These are phyloP conservation scores for Coemansia sp. DNA, from an alignment of 192 early-diverging fungal species.

Conservation along the genomic window DNA sequence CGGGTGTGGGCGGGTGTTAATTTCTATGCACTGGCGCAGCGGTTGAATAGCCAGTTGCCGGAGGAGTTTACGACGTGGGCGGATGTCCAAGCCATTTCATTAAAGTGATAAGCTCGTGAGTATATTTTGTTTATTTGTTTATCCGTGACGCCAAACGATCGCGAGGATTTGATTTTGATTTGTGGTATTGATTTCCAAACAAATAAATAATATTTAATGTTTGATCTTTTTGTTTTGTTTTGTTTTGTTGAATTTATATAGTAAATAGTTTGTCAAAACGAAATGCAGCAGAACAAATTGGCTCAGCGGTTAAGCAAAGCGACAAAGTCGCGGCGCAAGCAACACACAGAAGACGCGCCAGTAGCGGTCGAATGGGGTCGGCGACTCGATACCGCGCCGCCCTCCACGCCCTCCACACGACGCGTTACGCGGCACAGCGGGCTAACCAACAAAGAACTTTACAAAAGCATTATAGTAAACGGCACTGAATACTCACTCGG, in stretches of 20 bases:
- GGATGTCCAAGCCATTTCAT: constrained; percentile 15
- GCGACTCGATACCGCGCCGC: constrained; percentile 6
- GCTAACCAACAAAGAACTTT: constrained; percentile 54
- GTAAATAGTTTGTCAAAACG: neutral
- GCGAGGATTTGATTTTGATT: too few species aligned
- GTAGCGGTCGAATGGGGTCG: constrained; percentile 38
- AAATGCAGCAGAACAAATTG: constrained; percentile 23
- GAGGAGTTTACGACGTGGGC: constrained; percentile 43
- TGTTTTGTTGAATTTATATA: constrained; percentile 3
- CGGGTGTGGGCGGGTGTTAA: constrained; percentile 33
- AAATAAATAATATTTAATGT: too few species aligned
- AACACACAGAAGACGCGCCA: constrained; percentile 22
- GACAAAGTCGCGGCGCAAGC: constrained; percentile 13
- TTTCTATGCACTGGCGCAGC: constrained; percentile 34
- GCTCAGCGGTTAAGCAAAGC: constrained; percentile 39
- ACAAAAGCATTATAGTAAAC: constrained; percentile 48
- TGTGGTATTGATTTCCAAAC: too few species aligned
- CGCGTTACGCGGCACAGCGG: constrained; percentile 60
- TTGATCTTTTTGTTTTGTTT: neutral
- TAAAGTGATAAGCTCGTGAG: neutral
- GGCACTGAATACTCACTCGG: constrained; percentile 49
- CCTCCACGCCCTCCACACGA: constrained; percentile 24
- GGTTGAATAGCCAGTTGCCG: constrained; percentile 24
- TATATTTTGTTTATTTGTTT: too few species aligned
- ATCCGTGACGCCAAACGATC: too few species aligned